Base-by-base conservation (phyloP, 129 eudicot genomes). In the Flaveria trinervia region DNA sequence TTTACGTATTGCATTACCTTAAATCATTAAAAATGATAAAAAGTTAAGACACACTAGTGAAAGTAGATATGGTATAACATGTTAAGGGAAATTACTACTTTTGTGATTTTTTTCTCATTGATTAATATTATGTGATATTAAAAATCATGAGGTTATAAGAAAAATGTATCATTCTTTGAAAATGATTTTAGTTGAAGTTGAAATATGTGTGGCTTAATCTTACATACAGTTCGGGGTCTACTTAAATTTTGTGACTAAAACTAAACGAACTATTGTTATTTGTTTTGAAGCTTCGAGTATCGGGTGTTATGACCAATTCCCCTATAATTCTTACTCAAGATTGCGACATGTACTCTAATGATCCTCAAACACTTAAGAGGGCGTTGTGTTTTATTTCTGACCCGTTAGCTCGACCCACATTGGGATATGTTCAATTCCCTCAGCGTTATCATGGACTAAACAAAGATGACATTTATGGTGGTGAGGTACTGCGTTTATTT, bases 261-360 rank as follows among this genome's bases (percentile, higher is more conserved):
- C 44, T 57, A 13, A 59, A 56, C 17, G 3, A 15, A 9, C 65
- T 10, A 39, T 12, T 39, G 5, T 50, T 50, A 11, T 26, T 72
- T 4, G 71, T 66, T 73, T 81, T 62, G 51, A 81, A 92, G 98
- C 90, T 90, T 49, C 89, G 98, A 46, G 92, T 90, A 43, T 92
- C 98, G 4, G 86, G 85, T 46, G 65, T 79, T 9, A 86, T 90
- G 96, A 90, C 86, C 22, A 90, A 90, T 73, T 82, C 91, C 14
- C 88, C 93, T 1, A 66, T 90, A 22, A 36, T 90, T 17, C 86
- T 90, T 69, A 88, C 91, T 20, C 84, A 84, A 71, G 95, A 89
- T 43, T 89, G 95, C 6, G 98, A 93, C 86, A 90, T 88, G 92
- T 81, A 77, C 76, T 93, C 98, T 17, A 93, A 93, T 44, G 96